Evolutionary conservation across 805 yeast species (phyloP), one percentile per base, ranked within the genome.

Genomic region (Saccharomyces jurei): DNA sequence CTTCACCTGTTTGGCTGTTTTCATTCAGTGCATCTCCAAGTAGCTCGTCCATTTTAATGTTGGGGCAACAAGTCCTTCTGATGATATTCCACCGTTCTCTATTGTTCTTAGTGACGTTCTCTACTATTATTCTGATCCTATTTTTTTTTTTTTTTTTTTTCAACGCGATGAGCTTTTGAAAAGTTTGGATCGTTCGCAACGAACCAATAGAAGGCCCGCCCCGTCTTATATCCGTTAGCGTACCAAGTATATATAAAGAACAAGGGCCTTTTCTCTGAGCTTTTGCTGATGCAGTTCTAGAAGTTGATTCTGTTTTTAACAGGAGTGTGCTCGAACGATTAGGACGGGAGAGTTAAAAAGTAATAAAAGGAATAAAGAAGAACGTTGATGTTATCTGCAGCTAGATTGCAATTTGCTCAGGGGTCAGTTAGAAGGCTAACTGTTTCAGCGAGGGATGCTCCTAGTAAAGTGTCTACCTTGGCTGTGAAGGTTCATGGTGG

Each of bases 401-500:
- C 59, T 31, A 68, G 62, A 60, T 53, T 56, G 52, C 65, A 63
- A 52, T 53, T 61, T 50, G 57, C 60, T 32, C 62, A 60, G 55
- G 65, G 62, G 53, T 57, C 63, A n/a, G 51, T 69, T 32, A 73
- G 77, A 68, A 66, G 70, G 46, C 71, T 65, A 56, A 70, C 74
- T 54, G 71, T 82, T 56, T 68, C 77, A 49, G 74, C 86, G 59
- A 76, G 75, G 60, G 89, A 84, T 59, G 77, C 84, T 54, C 73
- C 82, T 50, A 83, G 87, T 53, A 78, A 82, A 63, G 81, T 89
- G 57, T 85, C 96, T 58, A 77, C 86, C 53, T 75, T 94, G 55
- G 79, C 91, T 53, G 89, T 92, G 56, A 84, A 86, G 58, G 84
- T 92, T 63, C 84, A 84, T 66, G 95, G 88, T 60, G 98, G 98